Base-by-base conservation (phyloP, 768 basidiomycete species). In the Paxillus ammoniavirescens region DNA sequence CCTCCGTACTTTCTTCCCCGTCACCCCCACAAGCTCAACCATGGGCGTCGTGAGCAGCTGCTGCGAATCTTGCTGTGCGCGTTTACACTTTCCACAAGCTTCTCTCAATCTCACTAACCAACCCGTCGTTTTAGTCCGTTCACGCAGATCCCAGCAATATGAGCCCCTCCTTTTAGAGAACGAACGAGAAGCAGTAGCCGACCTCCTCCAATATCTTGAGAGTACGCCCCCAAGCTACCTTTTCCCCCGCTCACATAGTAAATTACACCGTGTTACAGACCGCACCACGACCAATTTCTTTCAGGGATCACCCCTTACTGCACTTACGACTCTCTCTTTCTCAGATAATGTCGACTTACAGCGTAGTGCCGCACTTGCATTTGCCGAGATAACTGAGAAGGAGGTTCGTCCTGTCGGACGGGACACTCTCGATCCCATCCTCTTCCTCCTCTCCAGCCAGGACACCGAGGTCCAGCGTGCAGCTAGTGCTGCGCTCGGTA, bases 301-400 rank as follows among this genome's bases (percentile, higher is more conserved):
- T 77, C 80, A 83, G 48, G 97, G 96, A 51, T 84, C 87, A 15
- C 96, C 97, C 17, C 86, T 99, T 54, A 80, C 87, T 49, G 94
- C 97, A 37, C 77, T 99, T 52, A 98, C 96, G 12, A 98, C 93
- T 47, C 88, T 99, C 57, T 96, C 94, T 21, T 99, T 98, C 77
- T 94, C 91, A 18, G 97, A 98, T 75, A 99, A 99, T 74, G 96
- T 99, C 61, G 97, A 98, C 75, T 81, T 99, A 17, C 97, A 99
- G 76, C 85, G 97, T 47, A 96, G 93, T 59, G 97, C 97, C 2
- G 97, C 97, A 4, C 82, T 99, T 42, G 97, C 97, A 0, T 99
- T 98, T 66, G 97, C 97, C 36, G 97, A 99, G 73, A 99, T 99
- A 55, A 99, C 97, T 21, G 97, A 99, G 77, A 98, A 98, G 75